Evolutionary conservation across 352 stramenopile genomes (phyloP), one percentile per base, ranked within the genome.

Genomic region (Pythium periplocum): DNA sequence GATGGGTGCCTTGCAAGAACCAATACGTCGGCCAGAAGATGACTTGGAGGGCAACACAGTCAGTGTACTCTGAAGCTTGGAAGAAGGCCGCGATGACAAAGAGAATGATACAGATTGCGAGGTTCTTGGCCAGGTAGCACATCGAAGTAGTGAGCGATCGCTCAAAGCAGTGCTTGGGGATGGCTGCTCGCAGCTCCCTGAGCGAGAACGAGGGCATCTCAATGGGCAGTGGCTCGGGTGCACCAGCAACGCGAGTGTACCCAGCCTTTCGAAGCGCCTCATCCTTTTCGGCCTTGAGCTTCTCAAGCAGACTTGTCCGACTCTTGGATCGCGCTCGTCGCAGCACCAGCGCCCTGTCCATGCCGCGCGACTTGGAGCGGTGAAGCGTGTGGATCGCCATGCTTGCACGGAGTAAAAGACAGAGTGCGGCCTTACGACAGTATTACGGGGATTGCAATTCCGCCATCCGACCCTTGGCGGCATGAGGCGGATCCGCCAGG

Each of bases 111-210:
- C 96, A 93, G 51, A 97, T 86, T 48, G 78, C 56, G 17, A 96
- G 57, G 71, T 99, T 97, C 57, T 84, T 86, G 42, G 90, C 56
- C 47, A 98, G 63, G 74, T 98, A 94, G 55, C 75, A 84, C 61
- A 96, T 87, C 42, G 89, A 97, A 52, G 74, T 91, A 42, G 96
- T 17, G 56, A 96, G 87, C 45, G 83, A 96, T 59, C 95, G 85
- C 66, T 98, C 70, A 62, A 99, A 99, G 72, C 95, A 98, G 68
- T 98, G 89, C 55, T 72, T 69, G 10, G 92, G 92, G 55, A 98
- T 93, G 44, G 86, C 86, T 32, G 76, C 80, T 11, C 86, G 83
- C 31, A 98, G 59, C 32, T 96, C 82, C 34, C 80, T 81, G 53
- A 96, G 69, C 26, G 85, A 90, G 61, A 95, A 90, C 40, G 84